phyloP scores from a whole-genome alignment of 768 basidiomycete species.

The Exidia glandulosa region DNA sequence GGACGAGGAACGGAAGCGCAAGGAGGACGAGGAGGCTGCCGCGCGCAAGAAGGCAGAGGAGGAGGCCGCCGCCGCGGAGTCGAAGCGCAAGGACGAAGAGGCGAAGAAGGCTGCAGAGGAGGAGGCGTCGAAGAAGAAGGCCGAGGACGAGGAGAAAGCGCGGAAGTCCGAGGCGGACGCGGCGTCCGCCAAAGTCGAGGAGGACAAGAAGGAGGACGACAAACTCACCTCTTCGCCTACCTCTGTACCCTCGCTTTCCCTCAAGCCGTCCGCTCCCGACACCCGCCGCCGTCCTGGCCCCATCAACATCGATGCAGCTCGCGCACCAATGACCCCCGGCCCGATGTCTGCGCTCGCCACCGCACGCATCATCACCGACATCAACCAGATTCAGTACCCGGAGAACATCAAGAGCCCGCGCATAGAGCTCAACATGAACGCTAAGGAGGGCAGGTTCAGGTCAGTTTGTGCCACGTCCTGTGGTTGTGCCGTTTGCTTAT shows the following conservation, averaged over 20 bases:
- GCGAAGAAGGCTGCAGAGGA: slow-evolving; percentile 10
- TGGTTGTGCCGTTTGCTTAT: neutral
- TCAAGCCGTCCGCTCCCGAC: neutral
- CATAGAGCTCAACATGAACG: slow-evolving; percentile 73
- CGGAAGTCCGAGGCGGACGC: slow-evolving; percentile 10
- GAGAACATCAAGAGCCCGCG: slow-evolving; percentile 73
- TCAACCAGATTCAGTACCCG: slow-evolving; percentile 69
- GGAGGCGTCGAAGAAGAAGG: slow-evolving; percentile 8
- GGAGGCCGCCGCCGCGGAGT: neutral
- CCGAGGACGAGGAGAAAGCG: slow-evolving; percentile 9
- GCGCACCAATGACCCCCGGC: slow-evolving; percentile 8
- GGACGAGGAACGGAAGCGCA: neutral
- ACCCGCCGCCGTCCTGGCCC: slow-evolving; percentile 1
- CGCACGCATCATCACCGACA: slow-evolving; percentile 77
- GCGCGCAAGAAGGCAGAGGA: neutral
- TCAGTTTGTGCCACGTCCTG: slow-evolving; percentile 18
- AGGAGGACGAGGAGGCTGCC: neutral
- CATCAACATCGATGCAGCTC: slow-evolving; percentile 1
- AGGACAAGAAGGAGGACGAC: neutral
- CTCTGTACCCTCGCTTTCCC: slow-evolving; percentile 7
- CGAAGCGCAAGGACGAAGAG: neutral
- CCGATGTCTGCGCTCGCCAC: slow-evolving; percentile 42
- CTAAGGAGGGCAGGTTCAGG: slow-evolving; percentile 85
- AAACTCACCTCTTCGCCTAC: slow-evolving; percentile 12
- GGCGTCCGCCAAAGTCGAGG: slow-evolving; percentile 1